Evolutionary conservation across 306 rosid genomes (phyloP), one percentile per base, ranked within the genome.

Genomic region (Crotalaria pallida): DNA sequence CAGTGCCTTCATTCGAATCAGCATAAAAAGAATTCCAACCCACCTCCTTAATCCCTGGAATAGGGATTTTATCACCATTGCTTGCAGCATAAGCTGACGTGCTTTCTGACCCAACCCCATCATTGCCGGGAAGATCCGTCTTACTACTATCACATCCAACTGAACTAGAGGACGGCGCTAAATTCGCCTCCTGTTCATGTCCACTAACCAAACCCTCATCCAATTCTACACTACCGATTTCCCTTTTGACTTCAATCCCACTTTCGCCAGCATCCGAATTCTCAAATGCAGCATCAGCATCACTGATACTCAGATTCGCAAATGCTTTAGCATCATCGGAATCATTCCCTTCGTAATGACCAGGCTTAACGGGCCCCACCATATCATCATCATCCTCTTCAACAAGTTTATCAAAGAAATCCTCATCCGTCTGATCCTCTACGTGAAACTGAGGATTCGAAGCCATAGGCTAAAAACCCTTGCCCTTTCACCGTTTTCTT

Each of bases 351-450:
- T 29, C 19, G 5, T 40, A 27, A 15, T 48, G 67, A 36, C 70
- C 61, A 38, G 78, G 24, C 49, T 71, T 77, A 17, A 40, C 27
- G 5, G 81, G 77, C 15, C 61, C 86, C 22, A 72, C n/a, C n/a
- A n/a, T n/a, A n/a, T n/a, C 6, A 31, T 31, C 74, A 22, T 88
- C 96, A 73, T 89, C 96, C 58, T 86, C 96, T 58, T 84, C 87
- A 5, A 87, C 97, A 83, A 91, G 58, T 79, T 88, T 91, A 81
- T 91, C 93, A 53, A 91, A 91, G 78, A 91, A 91, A 79, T 88
- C 97, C 77, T 89, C 96, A 57, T 89, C 98, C 47, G 96, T 89
- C 50, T 88, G 92, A 86, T 92, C 98, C 92, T 92, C 98, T 95
- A 83, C 77, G 27, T 79, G 90, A 72, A 81, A 86, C 69, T 95